These are phyloP conservation scores for Ilyonectria mors-panacis DNA, from an alignment of 2,329 filamentous ascomycete genomes.

Conservation along the genomic window DNA sequence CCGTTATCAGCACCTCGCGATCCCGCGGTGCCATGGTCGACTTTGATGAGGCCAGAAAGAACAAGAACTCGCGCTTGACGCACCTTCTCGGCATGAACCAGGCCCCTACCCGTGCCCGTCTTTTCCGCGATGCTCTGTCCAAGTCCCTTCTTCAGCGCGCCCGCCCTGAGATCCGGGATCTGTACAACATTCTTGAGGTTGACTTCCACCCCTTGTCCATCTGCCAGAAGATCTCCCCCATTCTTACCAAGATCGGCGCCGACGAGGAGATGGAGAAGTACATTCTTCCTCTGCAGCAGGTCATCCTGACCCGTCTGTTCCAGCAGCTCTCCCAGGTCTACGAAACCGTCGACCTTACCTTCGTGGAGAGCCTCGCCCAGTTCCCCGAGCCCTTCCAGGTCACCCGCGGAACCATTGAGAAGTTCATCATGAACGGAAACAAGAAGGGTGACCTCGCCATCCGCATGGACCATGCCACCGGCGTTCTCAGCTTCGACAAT, in stretches of 20 bases:
- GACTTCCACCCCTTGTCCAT: constrained; percentile 99
- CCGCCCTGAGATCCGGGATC: constrained; percentile 92
- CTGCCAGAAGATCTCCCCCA: constrained; percentile 98
- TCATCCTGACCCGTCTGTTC: constrained; percentile 97
- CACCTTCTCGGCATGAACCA: constrained; percentile 95
- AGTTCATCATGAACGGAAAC: constrained; percentile 99
- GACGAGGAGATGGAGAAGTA: constrained; percentile 99
- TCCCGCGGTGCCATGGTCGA: constrained; percentile 97
- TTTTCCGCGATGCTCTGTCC: constrained; percentile 96
- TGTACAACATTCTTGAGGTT: constrained; percentile 99
- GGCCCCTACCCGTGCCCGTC: constrained; percentile 87
- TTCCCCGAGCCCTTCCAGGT: constrained; percentile 99
- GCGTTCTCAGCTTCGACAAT: constrained; percentile 96
- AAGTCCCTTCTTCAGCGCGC: constrained; percentile 95
- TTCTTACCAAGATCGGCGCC: constrained; percentile 91
- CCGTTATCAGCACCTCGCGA: constrained; percentile 97
- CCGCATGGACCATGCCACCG: constrained; percentile 94
- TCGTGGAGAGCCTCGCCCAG: constrained; percentile 92
- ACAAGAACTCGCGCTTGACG: constrained; percentile 97
- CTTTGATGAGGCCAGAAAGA: constrained; percentile 96
- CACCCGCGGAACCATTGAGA: constrained; percentile 91
- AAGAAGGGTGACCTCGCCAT: constrained; percentile 99
- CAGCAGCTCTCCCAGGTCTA: constrained; percentile 99
- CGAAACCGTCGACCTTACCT: constrained; percentile 94
- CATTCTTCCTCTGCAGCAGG: constrained; percentile 94